Evolutionary conservation across 345 rosid species (phyloP).

Genomic region (Dipteronia dyeriana): DNA sequence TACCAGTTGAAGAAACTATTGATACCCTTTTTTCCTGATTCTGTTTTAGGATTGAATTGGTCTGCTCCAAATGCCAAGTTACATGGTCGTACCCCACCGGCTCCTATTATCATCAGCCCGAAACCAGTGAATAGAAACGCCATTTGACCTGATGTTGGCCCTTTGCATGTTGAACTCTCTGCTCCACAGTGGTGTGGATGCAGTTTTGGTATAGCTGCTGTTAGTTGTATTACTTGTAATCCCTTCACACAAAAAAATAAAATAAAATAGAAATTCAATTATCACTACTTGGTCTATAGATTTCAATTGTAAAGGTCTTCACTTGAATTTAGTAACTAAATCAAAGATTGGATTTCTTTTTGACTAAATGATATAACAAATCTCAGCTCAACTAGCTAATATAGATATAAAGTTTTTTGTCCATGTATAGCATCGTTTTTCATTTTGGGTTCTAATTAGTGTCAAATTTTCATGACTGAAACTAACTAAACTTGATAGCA

Average conservation of each 20-base stretch:
- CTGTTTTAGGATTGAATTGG: constrained; percentile 71
- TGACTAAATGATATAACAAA: background rate
- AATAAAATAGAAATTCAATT: background rate
- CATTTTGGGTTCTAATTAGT: background rate
- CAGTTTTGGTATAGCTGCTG: constrained; percentile 57
- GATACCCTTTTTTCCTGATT: constrained; percentile 70
- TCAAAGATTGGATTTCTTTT: background rate
- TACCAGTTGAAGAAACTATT: constrained; percentile 90
- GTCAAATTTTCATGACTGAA: background rate
- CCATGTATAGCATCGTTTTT: background rate
- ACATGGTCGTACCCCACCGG: constrained; percentile 81
- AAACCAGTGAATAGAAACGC: constrained; percentile 52
- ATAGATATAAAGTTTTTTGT: background rate
- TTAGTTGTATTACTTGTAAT: constrained; percentile 53
- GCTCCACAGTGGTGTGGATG: constrained; percentile 54
- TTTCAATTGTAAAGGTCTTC: background rate
- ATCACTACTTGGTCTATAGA: background rate
- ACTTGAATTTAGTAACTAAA: background rate
- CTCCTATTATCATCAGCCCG: constrained; percentile 56
- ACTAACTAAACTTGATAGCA: background rate
- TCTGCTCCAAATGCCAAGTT: constrained; percentile 81
- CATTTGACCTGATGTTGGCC: constrained; percentile 61
- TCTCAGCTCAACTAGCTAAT: no score
- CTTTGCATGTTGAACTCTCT: constrained; percentile 37
- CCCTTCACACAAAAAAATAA: constrained; percentile 58